These are phyloP conservation scores for Mycena floridula DNA, from an alignment of 768 basidiomycete genomes.

Conservation along the genomic window DNA sequence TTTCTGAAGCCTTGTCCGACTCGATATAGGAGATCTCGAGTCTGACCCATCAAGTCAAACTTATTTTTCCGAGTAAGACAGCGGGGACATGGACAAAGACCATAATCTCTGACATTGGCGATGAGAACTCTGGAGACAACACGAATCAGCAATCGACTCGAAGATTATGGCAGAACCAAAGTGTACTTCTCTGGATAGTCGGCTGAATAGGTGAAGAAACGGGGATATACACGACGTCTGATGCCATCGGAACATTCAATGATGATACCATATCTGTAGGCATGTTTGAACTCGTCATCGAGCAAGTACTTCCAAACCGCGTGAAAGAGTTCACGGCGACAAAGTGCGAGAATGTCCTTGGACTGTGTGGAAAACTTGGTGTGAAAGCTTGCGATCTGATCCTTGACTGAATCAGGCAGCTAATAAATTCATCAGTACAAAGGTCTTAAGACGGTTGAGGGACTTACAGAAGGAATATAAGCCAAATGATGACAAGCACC, in stretches of 20 bases:
- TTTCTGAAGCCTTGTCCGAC: too few relatives aligned
- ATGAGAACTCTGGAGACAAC: slow-evolving; percentile 23
- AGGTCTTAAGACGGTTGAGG: slow-evolving; percentile 34
- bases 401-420: slow-evolving; percentile 25
- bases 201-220: too few relatives aligned
- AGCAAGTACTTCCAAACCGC: slow-evolving; percentile 19
- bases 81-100: slow-evolving; percentile 21
- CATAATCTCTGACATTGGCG: slow-evolving; percentile 17
- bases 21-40: slow-evolving; percentile 3
- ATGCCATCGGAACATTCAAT: slow-evolving; percentile 23
- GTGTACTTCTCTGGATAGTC: slow-evolving; percentile 15
- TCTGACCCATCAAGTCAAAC: slow-evolving; percentile 19
- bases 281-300: slow-evolving; percentile 19
- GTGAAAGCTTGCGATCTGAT: slow-evolving; percentile 10
- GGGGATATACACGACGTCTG: slow-evolving; percentile 19
- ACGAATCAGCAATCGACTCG: too few relatives aligned
- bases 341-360: slow-evolving; percentile 19
- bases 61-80: slow-evolving; percentile 15
- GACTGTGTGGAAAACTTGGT: slow-evolving; percentile 2
- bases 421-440: slow-evolving; percentile 25
- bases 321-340: slow-evolving; percentile 25
- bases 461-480: too few relatives aligned
- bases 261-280: slow-evolving; percentile 22
- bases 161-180: slow-evolving; percentile 2
- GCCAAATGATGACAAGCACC: too few relatives aligned